Base-by-base conservation (phyloP, 78 protist species). In the Planoprotostelium fungivorum region DNA sequence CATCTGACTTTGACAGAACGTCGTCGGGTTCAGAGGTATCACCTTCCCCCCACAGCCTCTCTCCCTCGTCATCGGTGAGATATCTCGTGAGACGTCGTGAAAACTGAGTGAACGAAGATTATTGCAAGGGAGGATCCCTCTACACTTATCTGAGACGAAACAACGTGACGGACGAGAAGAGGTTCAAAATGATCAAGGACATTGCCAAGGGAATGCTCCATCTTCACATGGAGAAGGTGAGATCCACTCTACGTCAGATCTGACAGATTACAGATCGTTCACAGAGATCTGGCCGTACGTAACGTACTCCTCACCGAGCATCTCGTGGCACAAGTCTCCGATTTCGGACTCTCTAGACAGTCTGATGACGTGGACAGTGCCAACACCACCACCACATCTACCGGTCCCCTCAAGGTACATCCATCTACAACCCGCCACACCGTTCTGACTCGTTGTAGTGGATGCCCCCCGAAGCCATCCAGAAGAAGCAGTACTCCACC, bases 181-280 rank as follows among this genome's bases (percentile, higher is more conserved):
- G 16, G 16, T 51, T 5, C 31, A 51, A 51, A 16, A 25, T 51
- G 31, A 51, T 51, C 31, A 51, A 5, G 31, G 73, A 51, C 31
- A 51, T 51, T 16, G 73, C 73, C 5, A 51, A 51, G 16, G 73
- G 73, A 51, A 51, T 51, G 73, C 73, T 51, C 73, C 73, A 51
- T 51, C 73, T 51, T 51, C 73, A 51, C 73, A 51, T 51, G 73
- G 73, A 51, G 73, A 51, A 51, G 73, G 73, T 51, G 73, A 51
- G 5, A 51, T 16, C 73, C 16, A 16, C 73, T 16, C 5, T 25
- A 51, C 16, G 73, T 51, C 73, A 51, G 73, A 51, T 51, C n/a
- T 51, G 73, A 51, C 73, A 51, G 5, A 5, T 51, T 16, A 5
- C 73, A 51, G 73, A 16, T 51, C 73, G 73, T 51, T 51, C 73